These are phyloP conservation scores for Apiospora aurea DNA, from an alignment of 2,329 filamentous ascomycete species.

Conservation along the genomic window DNA sequence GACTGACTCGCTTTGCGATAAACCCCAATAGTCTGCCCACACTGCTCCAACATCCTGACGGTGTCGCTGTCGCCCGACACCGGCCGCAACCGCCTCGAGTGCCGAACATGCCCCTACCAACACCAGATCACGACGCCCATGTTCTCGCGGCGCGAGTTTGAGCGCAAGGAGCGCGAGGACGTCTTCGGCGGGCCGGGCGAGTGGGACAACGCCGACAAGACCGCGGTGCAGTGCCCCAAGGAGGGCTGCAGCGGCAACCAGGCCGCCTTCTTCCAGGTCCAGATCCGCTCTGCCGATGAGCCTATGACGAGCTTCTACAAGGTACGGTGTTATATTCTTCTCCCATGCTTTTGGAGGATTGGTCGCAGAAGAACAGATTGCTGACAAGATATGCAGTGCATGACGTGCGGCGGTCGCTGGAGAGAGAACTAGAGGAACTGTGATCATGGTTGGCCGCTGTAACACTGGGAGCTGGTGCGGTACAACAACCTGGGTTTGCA, in stretches of 20 bases:
- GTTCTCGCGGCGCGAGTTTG: conserved; percentile 84
- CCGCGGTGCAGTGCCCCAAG: conserved; percentile 80
- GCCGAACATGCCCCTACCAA: conserved; percentile 93
- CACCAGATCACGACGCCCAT: conserved; percentile 80
- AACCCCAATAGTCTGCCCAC: conserved; percentile 71
- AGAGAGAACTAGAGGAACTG: conserved; percentile 62
- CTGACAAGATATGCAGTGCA: conserved; percentile 53
- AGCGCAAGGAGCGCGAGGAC: conserved; percentile 85
- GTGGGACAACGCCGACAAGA: conserved; percentile 92
- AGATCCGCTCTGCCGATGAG: conserved; percentile 97
- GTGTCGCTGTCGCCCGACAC: conserved; percentile 64
- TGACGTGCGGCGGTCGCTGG: conserved; percentile 71
- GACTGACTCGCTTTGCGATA: neutral
- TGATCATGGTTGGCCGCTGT: neutral
- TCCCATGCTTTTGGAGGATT: too few species aligned
- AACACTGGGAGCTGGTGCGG: neutral
- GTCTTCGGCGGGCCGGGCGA: conserved; percentile 88
- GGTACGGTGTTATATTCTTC: conserved; percentile 51
- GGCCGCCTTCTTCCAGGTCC: conserved; percentile 95
- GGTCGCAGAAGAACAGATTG: conserved; percentile 38
- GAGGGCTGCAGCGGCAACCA: conserved; percentile 81
- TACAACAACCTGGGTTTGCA: neutral
- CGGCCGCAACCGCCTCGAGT: conserved; percentile 85
- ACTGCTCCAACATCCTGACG: conserved; percentile 84
- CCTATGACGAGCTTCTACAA: conserved; percentile 98